These are phyloP conservation scores for Begonia masoniana DNA, from an alignment of 306 rosid species.

Conservation along the genomic window DNA sequence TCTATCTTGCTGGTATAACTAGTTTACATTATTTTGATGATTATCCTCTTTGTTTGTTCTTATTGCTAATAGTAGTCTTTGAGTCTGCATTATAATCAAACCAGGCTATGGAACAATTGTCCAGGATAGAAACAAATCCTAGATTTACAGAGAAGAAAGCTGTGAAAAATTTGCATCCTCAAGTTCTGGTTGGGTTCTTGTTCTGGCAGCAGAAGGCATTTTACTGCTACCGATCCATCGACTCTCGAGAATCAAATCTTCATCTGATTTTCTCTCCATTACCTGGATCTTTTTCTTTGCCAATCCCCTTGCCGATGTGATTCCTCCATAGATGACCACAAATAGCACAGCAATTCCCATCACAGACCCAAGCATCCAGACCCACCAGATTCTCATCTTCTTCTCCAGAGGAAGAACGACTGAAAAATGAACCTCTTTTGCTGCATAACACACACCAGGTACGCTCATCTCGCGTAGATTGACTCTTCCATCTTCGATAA, in stretches of 20 bases:
- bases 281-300: conserved; percentile 48
- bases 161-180: conserved; percentile 31
- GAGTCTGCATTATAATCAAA: no score
- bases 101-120: no score
- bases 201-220: conserved; percentile 66
- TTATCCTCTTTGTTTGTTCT: no score
- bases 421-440: conserved; percentile 53
- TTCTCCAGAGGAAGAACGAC: conserved; percentile 34
- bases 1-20: no score
- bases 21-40: no score
- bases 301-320: conserved; percentile 19
- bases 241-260: conserved; percentile 55
- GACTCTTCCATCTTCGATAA: conserved; percentile 37
- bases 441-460: conserved; percentile 32
- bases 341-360: conserved; percentile 33
- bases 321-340: conserved; percentile 27
- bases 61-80: no score
- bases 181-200: conserved; percentile 64
- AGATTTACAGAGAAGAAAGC: conserved; percentile 4
- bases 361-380: conserved; percentile 42
- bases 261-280: conserved; percentile 57
- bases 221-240: conserved; percentile 61
- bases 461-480: conserved; percentile 33
- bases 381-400: conserved; percentile 24
- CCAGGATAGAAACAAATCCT: not conserved